Base-by-base conservation (phyloP, 805 yeast species). In the Candida easanensis region DNA sequence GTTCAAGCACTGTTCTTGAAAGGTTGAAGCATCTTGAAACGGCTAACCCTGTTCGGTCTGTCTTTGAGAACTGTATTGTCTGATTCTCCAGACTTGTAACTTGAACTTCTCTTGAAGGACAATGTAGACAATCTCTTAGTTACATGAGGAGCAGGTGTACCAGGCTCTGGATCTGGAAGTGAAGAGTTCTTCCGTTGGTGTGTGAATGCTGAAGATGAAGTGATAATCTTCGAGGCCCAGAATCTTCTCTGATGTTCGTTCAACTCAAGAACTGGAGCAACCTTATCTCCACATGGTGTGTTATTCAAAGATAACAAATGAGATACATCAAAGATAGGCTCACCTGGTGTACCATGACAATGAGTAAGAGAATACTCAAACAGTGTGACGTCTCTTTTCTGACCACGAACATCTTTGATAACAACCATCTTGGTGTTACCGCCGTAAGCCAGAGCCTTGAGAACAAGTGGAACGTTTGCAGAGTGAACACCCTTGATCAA, bases 221-320 rank as follows among this genome's bases (percentile, higher is more conserved):
- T 17, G 22, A 38, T 31, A 19, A 69, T 59, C 47, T 70, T 73
- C 5, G 58, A 46, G 26, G 66, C 66, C 87, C 88, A 82, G 55
- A 77, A 84, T 4, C 55, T 54, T 15, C 57, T 52, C n/a, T 85
- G 88, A 4, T 64, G 69, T 1, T 64, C 63, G 7, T 74, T 61
- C 32, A 77, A 60, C 0, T 69, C 69, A 10, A 73, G 49, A 6
- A 63, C 65, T 14, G 61, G 52, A 11, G 58, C 46, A 8, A 68
- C 57, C 13, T 49, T 53, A 2, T 56, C 57, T 7, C 77, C 79
- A 8, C 74, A 64, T 10, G 68, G 64, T 25, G 77, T 67, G 8
- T 85, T 86, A 58, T 81, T 82, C 36, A 79, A 62, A 1, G 79
- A 46, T 11, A 84, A 56, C 13, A 81, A 64, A 53, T 84, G 88